Base-by-base conservation (phyloP, 2,329 filamentous ascomycete species). In the Curvularia lunata region DNA sequence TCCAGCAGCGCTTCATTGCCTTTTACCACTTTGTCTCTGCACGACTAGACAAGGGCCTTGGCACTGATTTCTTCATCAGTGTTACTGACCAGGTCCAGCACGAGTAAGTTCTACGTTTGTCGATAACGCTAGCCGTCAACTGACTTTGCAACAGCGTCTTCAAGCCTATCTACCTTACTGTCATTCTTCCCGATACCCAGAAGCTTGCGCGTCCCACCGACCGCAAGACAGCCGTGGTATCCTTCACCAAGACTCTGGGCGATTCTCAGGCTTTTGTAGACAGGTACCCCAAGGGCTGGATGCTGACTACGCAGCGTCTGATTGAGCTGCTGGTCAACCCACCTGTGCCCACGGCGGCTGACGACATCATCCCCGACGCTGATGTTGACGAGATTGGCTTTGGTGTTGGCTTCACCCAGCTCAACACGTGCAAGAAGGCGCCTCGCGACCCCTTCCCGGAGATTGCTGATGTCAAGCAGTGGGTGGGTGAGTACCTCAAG, bases 331-430 rank as follows among this genome's bases (percentile, higher is more conserved):
- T 99, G 7, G 89, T 94, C 73, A 96, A 97, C 77, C 91, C 94
- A 25, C 93, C 94, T 34, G 85, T 94, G 4, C 83, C 84, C 6
- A 79, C 82, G 16, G 85, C 88, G 1, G 80, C 84, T 34, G 88
- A 89, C 56, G 92, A 96, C 65, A 80, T 91, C 49, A 88, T 96
- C 62, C 86, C 87, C 10, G 95, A 98, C 74, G 88, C 92, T 3
- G 94, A 98, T 70, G 91, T 97, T 25, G 95, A 99, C 69, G 95
- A 99, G 75, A 88, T 97, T 65, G 89, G 91, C 27, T 99, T 99
- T 72, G 95, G 95, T 25, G 88, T 97, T 64, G 94, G 92, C 8
- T 99, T 96, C 79, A 98, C 95, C 0, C 89, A 91, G 30, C 85
- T 99, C 62, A 96, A 94, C 80, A 97, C 94, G 0, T 95, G 94